A percentile compares a stretch with the other conserved stretches of the same genome.
These are phyloP conservation scores for Hemisphaericaspora nanyangensis DNA, from an alignment of 805 yeast genomes.

Conservation along the genomic window DNA sequence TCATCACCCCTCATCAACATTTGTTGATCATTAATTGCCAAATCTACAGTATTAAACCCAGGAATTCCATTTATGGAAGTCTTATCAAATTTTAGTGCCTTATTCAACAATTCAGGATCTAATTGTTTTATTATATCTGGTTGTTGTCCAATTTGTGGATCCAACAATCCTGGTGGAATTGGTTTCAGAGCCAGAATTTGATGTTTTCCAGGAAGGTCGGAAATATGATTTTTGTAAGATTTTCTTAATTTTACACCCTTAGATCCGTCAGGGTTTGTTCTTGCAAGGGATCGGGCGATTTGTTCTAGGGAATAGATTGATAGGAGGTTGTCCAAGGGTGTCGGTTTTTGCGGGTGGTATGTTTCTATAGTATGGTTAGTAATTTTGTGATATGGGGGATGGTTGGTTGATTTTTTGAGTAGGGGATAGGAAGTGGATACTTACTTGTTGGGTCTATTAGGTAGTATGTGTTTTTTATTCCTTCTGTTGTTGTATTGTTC, in stretches of 20 bases:
- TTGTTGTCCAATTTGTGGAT: slow-evolving; percentile 31
- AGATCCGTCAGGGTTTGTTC: slow-evolving; percentile 82
- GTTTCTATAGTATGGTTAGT: slow-evolving; percentile 2
- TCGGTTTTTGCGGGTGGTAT: slow-evolving; percentile 46
- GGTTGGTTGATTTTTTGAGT: too few species aligned
- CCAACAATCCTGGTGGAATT: slow-evolving; percentile 31
- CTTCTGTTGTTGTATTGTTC: too few species aligned
- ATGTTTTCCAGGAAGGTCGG: slow-evolving; percentile 80
- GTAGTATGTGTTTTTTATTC: slow-evolving; percentile 13
- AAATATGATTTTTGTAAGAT: slow-evolving; percentile 89
- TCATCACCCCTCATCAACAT: slow-evolving; percentile 40
- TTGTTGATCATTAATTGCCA: slow-evolving; percentile 56
- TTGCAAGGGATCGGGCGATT: slow-evolving; percentile 75
- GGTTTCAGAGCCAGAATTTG: slow-evolving; percentile 50
- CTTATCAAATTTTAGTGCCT: slow-evolving; percentile 57
- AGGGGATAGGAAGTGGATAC: slow-evolving; percentile 3
- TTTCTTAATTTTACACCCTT: slow-evolving; percentile 91
- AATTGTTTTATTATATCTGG: slow-evolving; percentile 49
- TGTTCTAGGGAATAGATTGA: slow-evolving; percentile 62
- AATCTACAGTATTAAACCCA: slow-evolving; percentile 65
- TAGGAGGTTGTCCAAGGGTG: slow-evolving; percentile 72
- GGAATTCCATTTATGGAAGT: slow-evolving; percentile 70
- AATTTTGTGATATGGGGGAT: too few species aligned
- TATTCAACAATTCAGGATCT: slow-evolving; percentile 44
- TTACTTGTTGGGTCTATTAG: slow-evolving; percentile 18